Conservation (phyloP, 2,329 filamentous ascomycete genomes). For the Celoporthe dispersa region DNA sequence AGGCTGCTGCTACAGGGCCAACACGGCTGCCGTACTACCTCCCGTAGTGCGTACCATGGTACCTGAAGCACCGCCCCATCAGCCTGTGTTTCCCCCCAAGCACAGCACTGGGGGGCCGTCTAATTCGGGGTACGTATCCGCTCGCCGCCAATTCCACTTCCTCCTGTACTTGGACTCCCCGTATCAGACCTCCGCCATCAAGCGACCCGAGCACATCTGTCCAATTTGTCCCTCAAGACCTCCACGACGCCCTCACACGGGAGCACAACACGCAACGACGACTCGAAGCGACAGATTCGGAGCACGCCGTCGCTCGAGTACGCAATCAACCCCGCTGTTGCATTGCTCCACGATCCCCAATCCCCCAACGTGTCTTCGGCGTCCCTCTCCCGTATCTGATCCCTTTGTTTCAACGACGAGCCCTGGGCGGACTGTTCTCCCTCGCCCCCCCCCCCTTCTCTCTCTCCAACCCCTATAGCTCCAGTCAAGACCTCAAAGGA, state of each 20-base stretch:
- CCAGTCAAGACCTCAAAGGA: background rate
- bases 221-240: slow-evolving; percentile 4
- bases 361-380: background rate
- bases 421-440: background rate
- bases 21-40: background rate
- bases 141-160: slow-evolving; percentile 3
- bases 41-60: background rate
- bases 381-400: background rate
- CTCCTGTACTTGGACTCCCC: slow-evolving; percentile 5
- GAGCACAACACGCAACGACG: background rate
- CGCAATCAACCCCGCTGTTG: background rate
- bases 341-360: background rate
- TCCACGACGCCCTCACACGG: background rate
- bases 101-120: background rate
- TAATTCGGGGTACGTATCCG: slow-evolving; percentile 8
- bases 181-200: slow-evolving; percentile 20
- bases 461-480: background rate
- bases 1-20: background rate
- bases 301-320: background rate
- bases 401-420: slow-evolving; percentile 16
- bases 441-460: background rate
- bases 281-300: background rate
- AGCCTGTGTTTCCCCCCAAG: background rate
- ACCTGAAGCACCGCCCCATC: background rate
- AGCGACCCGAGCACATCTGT: slow-evolving; percentile 9